A percentile compares a stretch with the other conserved stretches of the same genome.
These are phyloP conservation scores for Cyclotella choctawhatcheeana DNA, from an alignment of 108 stramenopile species.

Conservation along the genomic window DNA sequence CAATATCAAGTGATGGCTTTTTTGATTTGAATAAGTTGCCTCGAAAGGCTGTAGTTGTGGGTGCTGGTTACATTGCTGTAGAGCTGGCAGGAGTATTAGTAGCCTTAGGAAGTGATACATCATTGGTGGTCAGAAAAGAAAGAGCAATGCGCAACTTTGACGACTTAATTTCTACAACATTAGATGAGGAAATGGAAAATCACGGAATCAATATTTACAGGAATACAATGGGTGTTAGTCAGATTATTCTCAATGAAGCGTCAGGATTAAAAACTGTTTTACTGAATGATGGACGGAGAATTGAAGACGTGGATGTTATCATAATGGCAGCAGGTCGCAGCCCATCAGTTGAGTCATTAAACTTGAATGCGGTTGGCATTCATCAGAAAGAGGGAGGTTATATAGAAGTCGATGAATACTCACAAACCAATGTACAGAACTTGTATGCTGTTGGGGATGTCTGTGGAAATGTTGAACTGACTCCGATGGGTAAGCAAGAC, in stretches of 20 bases:
- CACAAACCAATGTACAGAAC: constrained; percentile 60
- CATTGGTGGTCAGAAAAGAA: constrained; percentile 69
- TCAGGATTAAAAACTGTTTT: constrained; percentile 62
- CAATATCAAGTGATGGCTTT: constrained; percentile 88
- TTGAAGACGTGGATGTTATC: constrained; percentile 78
- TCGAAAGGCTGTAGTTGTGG: constrained; percentile 81
- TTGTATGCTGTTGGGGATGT: constrained; percentile 89
- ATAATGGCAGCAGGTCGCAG: constrained; percentile 86
- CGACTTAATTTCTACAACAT: constrained; percentile 54
- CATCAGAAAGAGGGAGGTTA: constrained; percentile 63
- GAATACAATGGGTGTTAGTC: constrained; percentile 59
- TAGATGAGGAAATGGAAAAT: constrained; percentile 75
- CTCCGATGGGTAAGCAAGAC: constrained; percentile 84
- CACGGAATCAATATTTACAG: constrained; percentile 68
- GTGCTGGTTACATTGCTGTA: constrained; percentile 94
- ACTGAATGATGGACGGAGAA: constrained; percentile 57
- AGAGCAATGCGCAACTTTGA: constrained; percentile 80
- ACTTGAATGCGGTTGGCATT: constrained; percentile 71
- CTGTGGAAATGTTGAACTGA: constrained; percentile 80
- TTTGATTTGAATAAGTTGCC: constrained; percentile 89
- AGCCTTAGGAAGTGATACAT: constrained; percentile 83
- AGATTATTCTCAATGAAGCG: constrained; percentile 42
- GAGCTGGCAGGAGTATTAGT: constrained; percentile 91
- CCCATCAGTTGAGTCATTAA: constrained; percentile 68
- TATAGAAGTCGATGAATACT: constrained; percentile 81